These are phyloP conservation scores for Lentinus tigrinus DNA, from an alignment of 768 basidiomycete genomes.

Conservation along the genomic window DNA sequence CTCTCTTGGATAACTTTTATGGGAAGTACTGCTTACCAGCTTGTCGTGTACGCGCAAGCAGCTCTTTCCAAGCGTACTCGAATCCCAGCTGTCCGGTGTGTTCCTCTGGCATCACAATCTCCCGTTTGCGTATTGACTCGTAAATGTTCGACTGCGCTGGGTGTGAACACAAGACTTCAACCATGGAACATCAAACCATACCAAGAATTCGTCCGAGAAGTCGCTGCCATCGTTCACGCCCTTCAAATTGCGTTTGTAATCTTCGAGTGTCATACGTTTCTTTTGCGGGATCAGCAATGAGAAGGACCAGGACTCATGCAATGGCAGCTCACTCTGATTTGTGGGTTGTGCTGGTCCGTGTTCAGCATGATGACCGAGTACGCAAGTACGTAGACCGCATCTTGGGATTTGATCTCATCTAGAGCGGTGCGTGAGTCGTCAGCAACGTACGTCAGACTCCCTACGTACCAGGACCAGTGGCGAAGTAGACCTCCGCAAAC, in stretches of 20 bases:
- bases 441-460: background rate
- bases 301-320: background rate
- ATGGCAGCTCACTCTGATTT: constrained; percentile 65
- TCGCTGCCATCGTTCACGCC: constrained; percentile 87
- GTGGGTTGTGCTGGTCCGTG: constrained; percentile 94
- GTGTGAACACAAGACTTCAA: background rate
- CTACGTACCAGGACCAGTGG: constrained; percentile 68
- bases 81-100: constrained; percentile 96
- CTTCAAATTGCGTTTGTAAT: constrained; percentile 87
- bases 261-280: constrained; percentile 97
- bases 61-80: constrained; percentile 98
- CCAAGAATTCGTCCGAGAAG: constrained; percentile 85
- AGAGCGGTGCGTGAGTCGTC: background rate
- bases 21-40: constrained; percentile 53
- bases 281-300: constrained; percentile 30
- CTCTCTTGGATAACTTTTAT: background rate
- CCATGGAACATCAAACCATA: constrained; percentile 32
- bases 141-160: constrained; percentile 75
- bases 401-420: constrained; percentile 89
- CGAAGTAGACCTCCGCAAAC: constrained; percentile 90
- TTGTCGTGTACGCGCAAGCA: constrained; percentile 76
- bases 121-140: constrained; percentile 89
- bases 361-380: constrained; percentile 98
- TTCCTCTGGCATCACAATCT: constrained; percentile 97
- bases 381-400: constrained; percentile 90